phyloP scores from a whole-genome alignment of 179 eudicot genomes.

The Camellia oleifera region DNA sequence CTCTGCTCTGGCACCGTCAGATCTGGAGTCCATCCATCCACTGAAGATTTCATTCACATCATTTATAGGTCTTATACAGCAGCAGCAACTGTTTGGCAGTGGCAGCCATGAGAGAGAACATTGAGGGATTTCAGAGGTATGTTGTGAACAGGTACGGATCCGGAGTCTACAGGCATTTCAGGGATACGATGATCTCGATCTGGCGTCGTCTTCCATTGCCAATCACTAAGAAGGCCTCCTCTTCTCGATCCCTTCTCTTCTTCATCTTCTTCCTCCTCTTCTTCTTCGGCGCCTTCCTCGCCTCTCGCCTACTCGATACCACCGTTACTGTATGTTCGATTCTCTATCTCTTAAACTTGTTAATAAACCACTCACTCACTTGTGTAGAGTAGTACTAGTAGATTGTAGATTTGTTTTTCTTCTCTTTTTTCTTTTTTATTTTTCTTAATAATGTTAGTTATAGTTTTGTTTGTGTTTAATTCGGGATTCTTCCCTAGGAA shows the following conservation, averaged over 20 bases:
- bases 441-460: neutral
- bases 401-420: neutral
- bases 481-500: no score
- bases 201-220: neutral
- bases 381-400: no score
- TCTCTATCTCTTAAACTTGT: neutral
- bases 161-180: no score
- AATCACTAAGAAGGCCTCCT: conserved; percentile 10
- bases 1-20: neutral
- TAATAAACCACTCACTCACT: neutral
- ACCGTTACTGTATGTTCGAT: conserved; percentile 44
- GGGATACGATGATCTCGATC: no score
- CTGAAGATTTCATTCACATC: no score
- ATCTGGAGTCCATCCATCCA: neutral
- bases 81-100: neutral
- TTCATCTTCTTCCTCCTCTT: conserved; percentile 34
- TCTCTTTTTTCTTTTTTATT: neutral
- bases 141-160: conserved; percentile 11
- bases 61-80: no score
- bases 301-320: conserved; percentile 51
- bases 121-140: conserved; percentile 6
- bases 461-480: no score
- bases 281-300: conserved; percentile 46
- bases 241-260: conserved; percentile 45
- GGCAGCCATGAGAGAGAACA: neutral